Evolutionary conservation across 768 basidiomycete species (phyloP), one percentile per base, ranked within the genome.

Genomic region (Dioszegia aurantiaca): DNA sequence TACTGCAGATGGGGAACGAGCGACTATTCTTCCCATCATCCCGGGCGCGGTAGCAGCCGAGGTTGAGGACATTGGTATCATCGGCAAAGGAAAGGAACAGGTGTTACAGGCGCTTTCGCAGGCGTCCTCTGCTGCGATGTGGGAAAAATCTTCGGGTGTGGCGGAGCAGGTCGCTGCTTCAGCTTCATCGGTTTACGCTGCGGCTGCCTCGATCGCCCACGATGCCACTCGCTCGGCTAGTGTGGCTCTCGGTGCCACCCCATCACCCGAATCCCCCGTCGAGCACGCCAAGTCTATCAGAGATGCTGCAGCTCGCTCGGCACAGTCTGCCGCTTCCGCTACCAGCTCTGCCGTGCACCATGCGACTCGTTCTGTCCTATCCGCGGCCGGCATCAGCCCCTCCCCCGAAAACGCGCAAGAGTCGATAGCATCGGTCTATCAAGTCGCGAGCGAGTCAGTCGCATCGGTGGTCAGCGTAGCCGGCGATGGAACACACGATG

Each of bases 11-110:
- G 59, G 59, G 11, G 56, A 61, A 11, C 12, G 63, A 39, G 45
- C 51, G 48, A 48, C 62, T 47, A 73, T 71, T 14, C 55, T 67
- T 21, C 69, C 72, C 28, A 63, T 75, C 33, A 68, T 60, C 31
- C 68, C 63, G 51, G 70, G 59, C 14, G 73, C 58, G 1, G 67
- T 59, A 0, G 66, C 58, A 17, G 68, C 58, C 2, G 68, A 53
- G 10, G 39, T 31, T 14, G 66, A 45, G 8, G 67, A 47, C 21
- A 63, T 41, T 9, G 67, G 55, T 5, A 56, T 73, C 26, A 68
- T 75, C 30, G 70, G 68, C 10, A 75, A 75, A 51, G 72, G 68
- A 42, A 75, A 69, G 45, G 64, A 69, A 14, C 73, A 75, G 59
- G 56, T 75, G 10, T 41, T 72, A 10, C 65, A 68, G 26, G 74